Conservation (phyloP, 345 rosid species). For the Ailanthus altissimus region DNA sequence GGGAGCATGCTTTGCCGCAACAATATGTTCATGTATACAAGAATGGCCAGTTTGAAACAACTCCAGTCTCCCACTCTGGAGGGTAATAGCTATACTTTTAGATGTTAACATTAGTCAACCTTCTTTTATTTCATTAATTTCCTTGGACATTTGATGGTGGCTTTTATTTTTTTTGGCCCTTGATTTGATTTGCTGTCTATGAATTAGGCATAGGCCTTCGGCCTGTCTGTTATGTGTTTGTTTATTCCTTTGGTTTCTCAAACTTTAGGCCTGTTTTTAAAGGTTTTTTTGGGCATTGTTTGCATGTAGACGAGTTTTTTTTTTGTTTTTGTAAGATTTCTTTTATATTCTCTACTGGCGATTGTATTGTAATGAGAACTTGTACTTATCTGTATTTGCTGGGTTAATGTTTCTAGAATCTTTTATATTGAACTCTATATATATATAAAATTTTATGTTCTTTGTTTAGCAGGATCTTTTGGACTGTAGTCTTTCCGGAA, state of each 20-base stretch:
- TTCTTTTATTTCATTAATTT: conserved; percentile 22
- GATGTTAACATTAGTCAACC: conserved; percentile 22
- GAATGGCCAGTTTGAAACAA: conserved; percentile 76
- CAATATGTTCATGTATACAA: conserved; percentile 66
- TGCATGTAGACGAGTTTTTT: not conserved
- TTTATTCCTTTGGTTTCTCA: conserved; percentile 19
- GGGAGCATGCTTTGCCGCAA: conserved; percentile 87
- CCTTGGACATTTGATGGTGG: conserved; percentile 24
- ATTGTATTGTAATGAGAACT: conserved; percentile 29
- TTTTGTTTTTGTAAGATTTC: too few relatives aligned
- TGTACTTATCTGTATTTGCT: not conserved
- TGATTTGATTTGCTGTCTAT: conserved; percentile 27
- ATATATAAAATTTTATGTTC: too few relatives aligned
- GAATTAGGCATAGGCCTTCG: too few relatives aligned
- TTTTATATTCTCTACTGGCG: too few relatives aligned
- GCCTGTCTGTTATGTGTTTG: conserved; percentile 14
- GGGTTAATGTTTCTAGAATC: not conserved
- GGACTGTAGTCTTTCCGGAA: not conserved
- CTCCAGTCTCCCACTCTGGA: conserved; percentile 95
- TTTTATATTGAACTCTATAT: not conserved
- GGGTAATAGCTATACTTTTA: conserved; percentile 42
- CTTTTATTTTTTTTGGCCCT: conserved; percentile 20
- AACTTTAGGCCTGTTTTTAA: conserved; percentile 14
- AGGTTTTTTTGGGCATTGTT: conserved; percentile 4
- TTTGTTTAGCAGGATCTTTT: not conserved